phyloP scores from a whole-genome alignment of 352 stramenopile genomes.

The Elongisporangium undulatum region DNA sequence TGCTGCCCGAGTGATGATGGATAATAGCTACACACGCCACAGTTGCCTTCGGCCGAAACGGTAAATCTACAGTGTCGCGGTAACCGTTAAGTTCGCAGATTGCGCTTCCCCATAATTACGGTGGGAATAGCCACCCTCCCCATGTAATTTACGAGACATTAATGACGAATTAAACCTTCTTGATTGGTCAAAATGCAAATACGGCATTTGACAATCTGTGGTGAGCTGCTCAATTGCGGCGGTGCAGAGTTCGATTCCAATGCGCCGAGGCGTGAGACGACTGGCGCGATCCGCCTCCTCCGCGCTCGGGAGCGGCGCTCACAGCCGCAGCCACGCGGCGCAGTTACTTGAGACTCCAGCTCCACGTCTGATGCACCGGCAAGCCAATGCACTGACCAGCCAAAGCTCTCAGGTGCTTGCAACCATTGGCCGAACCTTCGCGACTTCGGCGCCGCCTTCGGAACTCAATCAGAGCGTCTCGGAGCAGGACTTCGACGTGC shows the following conservation, averaged over 20 bases:
- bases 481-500: slow-evolving; percentile 41
- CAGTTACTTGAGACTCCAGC: neutral
- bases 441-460: neutral
- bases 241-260: neutral
- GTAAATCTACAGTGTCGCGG: neutral
- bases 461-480: neutral
- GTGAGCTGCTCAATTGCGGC: neutral
- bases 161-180: too few relatives aligned
- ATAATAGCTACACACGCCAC: neutral
- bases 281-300: neutral
- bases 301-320: neutral
- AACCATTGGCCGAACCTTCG: neutral
- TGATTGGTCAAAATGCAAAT: too few relatives aligned
- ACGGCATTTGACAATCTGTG: too few relatives aligned
- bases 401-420: neutral
- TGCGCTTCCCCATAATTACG: too few relatives aligned
- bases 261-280: neutral
- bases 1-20: neutral
- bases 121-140: too few relatives aligned
- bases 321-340: neutral
- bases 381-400: neutral
- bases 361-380: neutral
- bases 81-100: neutral
- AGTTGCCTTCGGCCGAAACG: neutral
- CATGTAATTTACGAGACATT: too few relatives aligned